These are phyloP conservation scores for Trypanosoma platydactyli DNA, from an alignment of 208 protist genomes.

Conservation along the genomic window DNA sequence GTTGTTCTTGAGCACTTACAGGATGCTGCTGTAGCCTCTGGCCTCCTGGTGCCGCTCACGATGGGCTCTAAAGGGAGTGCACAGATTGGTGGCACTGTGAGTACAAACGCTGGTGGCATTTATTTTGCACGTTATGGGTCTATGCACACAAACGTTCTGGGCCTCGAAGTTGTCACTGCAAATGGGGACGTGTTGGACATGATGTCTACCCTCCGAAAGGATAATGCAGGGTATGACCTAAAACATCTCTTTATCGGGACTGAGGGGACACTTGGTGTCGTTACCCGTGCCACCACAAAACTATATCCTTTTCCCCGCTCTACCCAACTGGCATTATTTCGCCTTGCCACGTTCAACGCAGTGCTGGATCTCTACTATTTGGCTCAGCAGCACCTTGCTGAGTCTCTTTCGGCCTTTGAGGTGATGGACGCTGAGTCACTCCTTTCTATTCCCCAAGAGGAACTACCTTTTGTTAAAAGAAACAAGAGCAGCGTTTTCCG, in stretches of 20 bases:
- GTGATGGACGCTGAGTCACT: conserved; percentile 91
- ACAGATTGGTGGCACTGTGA: conserved; percentile 96
- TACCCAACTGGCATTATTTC: conserved; percentile 88
- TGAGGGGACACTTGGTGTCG: conserved; percentile 96
- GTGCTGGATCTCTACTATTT: conserved; percentile 72
- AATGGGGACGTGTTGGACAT: conserved; percentile 76
- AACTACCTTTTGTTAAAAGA: conserved; percentile 45
- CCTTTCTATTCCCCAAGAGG: conserved; percentile 41
- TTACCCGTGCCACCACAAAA: conserved; percentile 82
- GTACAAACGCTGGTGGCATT: conserved; percentile 97
- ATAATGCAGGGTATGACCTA: conserved; percentile 97
- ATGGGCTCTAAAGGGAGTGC: conserved; percentile 96
- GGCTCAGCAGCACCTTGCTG: conserved; percentile 84
- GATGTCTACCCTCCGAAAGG: conserved; percentile 91
- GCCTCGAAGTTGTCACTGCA: conserved; percentile 91
- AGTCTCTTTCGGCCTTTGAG: conserved; percentile 94
- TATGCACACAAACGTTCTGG: conserved; percentile 94
- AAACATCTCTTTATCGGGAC: conserved; percentile 97
- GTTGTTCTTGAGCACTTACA: conserved; percentile 92
- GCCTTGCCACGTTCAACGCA: conserved; percentile 57
- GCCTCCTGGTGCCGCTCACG: conserved; percentile 94
- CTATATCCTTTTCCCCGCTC: conserved; percentile 58
- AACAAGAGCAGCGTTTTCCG: conserved; percentile 50
- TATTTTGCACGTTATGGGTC: conserved; percentile 94
- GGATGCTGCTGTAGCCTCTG: conserved; percentile 56